Evolutionary conservation across 495 filamentous ascomycete species (phyloP), one percentile per base, ranked within the genome.

Genomic region (Aeminium ludgeri): DNA sequence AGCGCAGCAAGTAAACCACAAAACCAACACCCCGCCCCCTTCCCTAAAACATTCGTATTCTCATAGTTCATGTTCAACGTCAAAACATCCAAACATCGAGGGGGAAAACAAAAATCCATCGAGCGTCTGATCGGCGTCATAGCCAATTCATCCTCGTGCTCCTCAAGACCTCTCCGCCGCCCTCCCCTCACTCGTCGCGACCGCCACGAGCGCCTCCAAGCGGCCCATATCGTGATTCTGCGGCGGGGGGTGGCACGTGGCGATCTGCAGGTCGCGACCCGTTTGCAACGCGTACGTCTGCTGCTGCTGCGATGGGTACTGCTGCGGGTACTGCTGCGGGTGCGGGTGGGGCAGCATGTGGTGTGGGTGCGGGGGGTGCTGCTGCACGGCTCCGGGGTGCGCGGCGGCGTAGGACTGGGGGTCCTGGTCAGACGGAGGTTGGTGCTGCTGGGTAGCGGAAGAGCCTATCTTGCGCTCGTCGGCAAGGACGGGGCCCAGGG

Each of bases 201-300:
- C 84, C 2, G 86, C 86, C 19, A 93, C 86, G 23, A 94, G 70
- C 12, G 82, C 82, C 43, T 94, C 80, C 17, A 94, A 61, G 11
- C 81, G 66, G 38, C 71, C 68, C 74, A 86, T 80, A 35, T 70
- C 70, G 34, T 58, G 63, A 46, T 41, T 58, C 31, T 37, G 41
- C 10, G 39, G 19, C 11, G 31, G 30, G 15, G 37, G 36, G 59
- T 49, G 51, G n/a, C 29, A 19, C 46, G 54, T 38, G 43, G 42
- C 30, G 46, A 39, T 47, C 38, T 39, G 43, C 34, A 55, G 41
- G 40, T 57, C 56, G 33, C 56, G 58, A 10, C 51, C 56, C 10
- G 54, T 20, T 20, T 57, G 49, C 11, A 53, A 25, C n/a, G 47
- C 41, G 40, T 58, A 58, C 1, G 41, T 40, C n/a, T 52, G 44